Conservation (phyloP, 83 land plant genomes). For the Thuja plicata region DNA sequence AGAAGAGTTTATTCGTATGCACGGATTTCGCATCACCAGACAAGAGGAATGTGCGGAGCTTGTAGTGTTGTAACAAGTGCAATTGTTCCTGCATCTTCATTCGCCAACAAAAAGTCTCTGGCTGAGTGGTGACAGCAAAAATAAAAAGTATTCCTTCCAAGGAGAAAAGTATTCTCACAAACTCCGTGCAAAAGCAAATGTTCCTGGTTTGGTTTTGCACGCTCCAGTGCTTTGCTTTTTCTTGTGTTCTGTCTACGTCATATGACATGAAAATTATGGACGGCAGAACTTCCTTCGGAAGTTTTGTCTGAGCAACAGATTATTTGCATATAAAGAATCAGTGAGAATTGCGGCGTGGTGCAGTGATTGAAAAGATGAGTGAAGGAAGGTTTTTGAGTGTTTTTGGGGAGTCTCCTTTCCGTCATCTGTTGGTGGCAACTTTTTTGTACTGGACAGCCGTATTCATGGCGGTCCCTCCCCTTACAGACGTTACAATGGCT, state of each 20-base stretch:
- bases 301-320: background rate
- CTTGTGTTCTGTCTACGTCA: background rate
- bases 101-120: background rate
- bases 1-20: no score
- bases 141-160: background rate
- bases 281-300: background rate
- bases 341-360: background rate
- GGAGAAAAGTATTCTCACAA: background rate
- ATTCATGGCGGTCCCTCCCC: constrained; percentile 67
- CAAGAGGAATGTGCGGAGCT: no score
- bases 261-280: no score
- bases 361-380: background rate
- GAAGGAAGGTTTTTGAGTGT: background rate
- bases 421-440: constrained; percentile 52
- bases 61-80: no score
- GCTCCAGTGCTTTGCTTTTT: background rate
- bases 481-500: constrained; percentile 67
- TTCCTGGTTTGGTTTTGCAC: background rate
- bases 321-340: background rate
- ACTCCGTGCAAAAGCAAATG: background rate
- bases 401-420: constrained; percentile 8
- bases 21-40: no score
- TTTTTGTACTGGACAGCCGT: constrained; percentile 39
- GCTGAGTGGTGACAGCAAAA: background rate
- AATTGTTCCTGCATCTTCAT: no score